These are phyloP conservation scores for Hansenula lynferdii DNA, from an alignment of 1,139 yeast species.

Conservation along the genomic window DNA sequence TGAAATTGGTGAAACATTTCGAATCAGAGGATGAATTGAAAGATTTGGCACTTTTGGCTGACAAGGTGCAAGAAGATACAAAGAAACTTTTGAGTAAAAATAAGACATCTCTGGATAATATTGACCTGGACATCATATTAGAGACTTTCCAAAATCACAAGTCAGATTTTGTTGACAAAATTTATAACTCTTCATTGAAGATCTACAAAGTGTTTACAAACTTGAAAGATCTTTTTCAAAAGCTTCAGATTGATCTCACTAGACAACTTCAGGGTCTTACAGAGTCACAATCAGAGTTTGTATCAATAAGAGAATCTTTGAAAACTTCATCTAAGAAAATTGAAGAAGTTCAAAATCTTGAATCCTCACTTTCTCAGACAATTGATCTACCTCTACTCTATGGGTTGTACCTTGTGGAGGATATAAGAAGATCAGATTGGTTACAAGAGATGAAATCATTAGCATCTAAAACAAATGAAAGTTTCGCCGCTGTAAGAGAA, in stretches of 20 bases:
- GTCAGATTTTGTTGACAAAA: conserved; percentile 25
- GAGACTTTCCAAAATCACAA: conserved; percentile 25
- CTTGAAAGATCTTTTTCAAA: conserved; percentile 18
- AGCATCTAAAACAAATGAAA: conserved; percentile 51
- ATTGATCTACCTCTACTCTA: conserved; percentile 77
- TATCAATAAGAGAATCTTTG: conserved; percentile 14
- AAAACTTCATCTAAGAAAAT: conserved; percentile 14
- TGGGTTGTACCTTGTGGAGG: conserved; percentile 73
- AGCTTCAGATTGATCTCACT: conserved; percentile 17
- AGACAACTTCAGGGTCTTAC: conserved; percentile 12
- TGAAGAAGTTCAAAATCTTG: conserved; percentile 32
- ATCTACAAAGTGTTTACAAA: conserved; percentile 23
- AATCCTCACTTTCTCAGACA: conserved; percentile 42
- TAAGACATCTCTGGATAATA: conserved; percentile 12
- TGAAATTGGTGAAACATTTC: conserved; percentile 4
- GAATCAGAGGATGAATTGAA: conserved; percentile 10
- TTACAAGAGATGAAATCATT: conserved; percentile 46
- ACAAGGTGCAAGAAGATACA: conserved; percentile 20
- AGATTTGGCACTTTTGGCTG: conserved; percentile 13
- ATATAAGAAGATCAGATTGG: conserved; percentile 68
- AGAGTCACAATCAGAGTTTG: conserved; percentile 15
- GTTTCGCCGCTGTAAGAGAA: conserved; percentile 50
- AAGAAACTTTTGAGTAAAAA: conserved; percentile 13
- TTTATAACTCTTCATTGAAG: conserved; percentile 23
- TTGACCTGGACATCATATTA: conserved; percentile 21